Evolutionary conservation across 148 eudicot genomes (phyloP).

Genomic region (Arbutus unedo): DNA sequence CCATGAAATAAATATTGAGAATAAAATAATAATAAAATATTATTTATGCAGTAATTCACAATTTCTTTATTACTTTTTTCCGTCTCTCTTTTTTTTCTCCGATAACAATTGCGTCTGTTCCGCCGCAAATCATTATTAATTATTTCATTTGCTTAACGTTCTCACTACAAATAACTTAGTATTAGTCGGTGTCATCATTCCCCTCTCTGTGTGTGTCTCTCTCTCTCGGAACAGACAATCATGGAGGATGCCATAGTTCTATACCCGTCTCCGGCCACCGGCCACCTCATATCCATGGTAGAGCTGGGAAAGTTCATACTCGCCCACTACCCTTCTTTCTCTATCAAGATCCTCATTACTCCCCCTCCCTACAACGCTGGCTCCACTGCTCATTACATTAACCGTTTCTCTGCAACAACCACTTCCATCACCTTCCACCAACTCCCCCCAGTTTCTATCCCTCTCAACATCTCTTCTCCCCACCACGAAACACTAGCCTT

Average conservation of each 20-base stretch:
- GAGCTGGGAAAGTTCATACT: slow-evolving; percentile 48
- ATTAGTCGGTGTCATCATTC: background rate
- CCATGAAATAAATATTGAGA: too few relatives aligned
- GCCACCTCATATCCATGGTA: slow-evolving; percentile 62
- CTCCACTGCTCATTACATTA: slow-evolving; percentile 34
- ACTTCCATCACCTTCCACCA: slow-evolving; percentile 50
- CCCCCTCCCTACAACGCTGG: slow-evolving; percentile 29
- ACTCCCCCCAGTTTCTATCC: slow-evolving; percentile 34
- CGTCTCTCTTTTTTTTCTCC: too few relatives aligned
- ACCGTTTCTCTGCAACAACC: slow-evolving; percentile 30
- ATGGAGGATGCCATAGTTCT: slow-evolving; percentile 29
- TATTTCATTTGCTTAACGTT: background rate
- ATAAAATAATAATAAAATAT: too few relatives aligned
- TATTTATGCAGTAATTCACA: too few relatives aligned
- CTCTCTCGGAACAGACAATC: background rate
- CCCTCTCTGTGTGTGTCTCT: background rate
- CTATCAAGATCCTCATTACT: slow-evolving; percentile 37
- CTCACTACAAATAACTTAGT: background rate
- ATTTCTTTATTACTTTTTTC: too few relatives aligned
- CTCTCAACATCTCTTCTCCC: slow-evolving; percentile 12
- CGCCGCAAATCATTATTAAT: too few relatives aligned
- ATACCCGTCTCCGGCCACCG: slow-evolving; percentile 56
- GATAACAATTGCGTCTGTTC: too few relatives aligned
- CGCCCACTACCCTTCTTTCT: slow-evolving; percentile 30
- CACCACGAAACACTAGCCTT: slow-evolving; percentile 21